Conservation (phyloP, 768 basidiomycete species). For the Lanmaoa rubissima region DNA sequence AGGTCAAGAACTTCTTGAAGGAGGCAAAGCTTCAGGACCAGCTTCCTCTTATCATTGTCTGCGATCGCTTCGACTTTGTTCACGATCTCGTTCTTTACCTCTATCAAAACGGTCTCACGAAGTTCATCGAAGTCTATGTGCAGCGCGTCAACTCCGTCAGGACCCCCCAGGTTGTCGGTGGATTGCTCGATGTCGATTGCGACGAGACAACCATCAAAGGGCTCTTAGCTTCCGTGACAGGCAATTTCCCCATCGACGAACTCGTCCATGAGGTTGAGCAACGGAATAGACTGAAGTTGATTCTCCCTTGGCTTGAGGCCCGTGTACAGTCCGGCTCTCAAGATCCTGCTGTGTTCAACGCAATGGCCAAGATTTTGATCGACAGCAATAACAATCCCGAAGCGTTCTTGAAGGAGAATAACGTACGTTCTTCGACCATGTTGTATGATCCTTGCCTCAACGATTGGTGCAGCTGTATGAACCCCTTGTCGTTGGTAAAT, state of each 20-base stretch:
- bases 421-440: constrained; percentile 50
- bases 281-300: constrained; percentile 93
- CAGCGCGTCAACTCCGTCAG: constrained; percentile 96
- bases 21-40: constrained; percentile 97
- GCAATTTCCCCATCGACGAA: constrained; percentile 97
- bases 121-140: constrained; percentile 99
- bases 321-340: constrained; percentile 92
- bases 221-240: constrained; percentile 90
- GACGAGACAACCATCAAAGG: constrained; percentile 95
- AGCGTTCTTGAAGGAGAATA: constrained; percentile 97
- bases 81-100: constrained; percentile 98
- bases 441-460: neutral
- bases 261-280: constrained; percentile 97
- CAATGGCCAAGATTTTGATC: constrained; percentile 97
- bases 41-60: constrained; percentile 98
- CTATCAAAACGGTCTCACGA: constrained; percentile 94
- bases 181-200: constrained; percentile 95
- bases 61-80: constrained; percentile 99
- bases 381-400: constrained; percentile 99
- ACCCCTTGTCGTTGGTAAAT: constrained; percentile 95
- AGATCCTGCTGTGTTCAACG: constrained; percentile 93
- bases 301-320: constrained; percentile 95
- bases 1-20: constrained; percentile 99
- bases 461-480: constrained; percentile 74
- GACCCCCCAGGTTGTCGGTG: constrained; percentile 96